These are phyloP conservation scores for Cydonia oblonga DNA, from an alignment of 331 rosid genomes.

Conservation along the genomic window DNA sequence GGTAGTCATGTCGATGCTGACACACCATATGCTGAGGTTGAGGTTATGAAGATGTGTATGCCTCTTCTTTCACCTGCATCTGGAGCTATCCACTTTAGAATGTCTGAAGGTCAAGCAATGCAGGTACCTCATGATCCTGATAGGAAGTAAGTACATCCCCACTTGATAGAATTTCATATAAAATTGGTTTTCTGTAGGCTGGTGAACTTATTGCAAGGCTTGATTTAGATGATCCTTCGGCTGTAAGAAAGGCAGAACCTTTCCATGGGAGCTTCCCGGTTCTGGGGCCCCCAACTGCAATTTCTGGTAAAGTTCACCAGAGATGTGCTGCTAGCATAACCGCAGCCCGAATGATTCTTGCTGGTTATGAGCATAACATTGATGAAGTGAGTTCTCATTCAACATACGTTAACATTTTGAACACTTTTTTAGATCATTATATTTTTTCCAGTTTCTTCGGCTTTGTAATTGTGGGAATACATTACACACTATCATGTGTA, in stretches of 20 bases:
- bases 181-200: conserved; percentile 38
- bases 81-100: conserved; percentile 67
- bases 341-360: conserved; percentile 85
- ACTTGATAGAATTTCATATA: background rate
- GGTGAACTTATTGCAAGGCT: conserved; percentile 96
- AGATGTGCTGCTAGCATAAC: conserved; percentile 89
- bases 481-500: background rate
- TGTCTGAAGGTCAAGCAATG: conserved; percentile 99
- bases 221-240: conserved; percentile 94
- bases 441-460: background rate
- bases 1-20: conserved; percentile 82
- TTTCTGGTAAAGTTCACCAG: conserved; percentile 95
- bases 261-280: conserved; percentile 78
- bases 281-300: conserved; percentile 89
- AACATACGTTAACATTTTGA: background rate
- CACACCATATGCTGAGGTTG: conserved; percentile 95
- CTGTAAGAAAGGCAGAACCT: conserved; percentile 94
- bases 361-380: conserved; percentile 92
- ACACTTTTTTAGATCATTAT: background rate
- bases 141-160: background rate
- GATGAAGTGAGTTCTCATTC: conserved; percentile 59
- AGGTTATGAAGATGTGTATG: conserved; percentile 99
- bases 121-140: conserved; percentile 44
- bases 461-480: background rate
- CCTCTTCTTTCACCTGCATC: conserved; percentile 99